Conservation (phyloP, 352 stramenopile species). For the Blastocystis sp. region DNA sequence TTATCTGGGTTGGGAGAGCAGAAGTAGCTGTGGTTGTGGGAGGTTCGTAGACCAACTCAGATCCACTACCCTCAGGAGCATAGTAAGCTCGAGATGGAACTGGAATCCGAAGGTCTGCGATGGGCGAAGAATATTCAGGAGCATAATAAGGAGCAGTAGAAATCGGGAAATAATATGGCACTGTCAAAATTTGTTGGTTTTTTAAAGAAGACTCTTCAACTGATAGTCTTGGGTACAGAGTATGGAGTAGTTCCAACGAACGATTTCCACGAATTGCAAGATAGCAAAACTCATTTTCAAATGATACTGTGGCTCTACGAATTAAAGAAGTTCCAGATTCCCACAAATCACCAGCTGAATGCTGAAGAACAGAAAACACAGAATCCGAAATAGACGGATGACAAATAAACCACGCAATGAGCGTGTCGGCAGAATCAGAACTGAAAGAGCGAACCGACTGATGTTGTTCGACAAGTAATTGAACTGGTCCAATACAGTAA, state of each 20-base stretch:
- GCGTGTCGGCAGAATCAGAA: not conserved
- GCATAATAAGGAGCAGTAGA: conserved; percentile 13
- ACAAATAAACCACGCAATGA: not conserved
- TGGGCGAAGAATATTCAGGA: conserved; percentile 1
- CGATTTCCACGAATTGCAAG: not conserved
- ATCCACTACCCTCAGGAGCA: not conserved
- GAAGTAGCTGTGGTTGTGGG: not conserved
- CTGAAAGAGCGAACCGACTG: not conserved
- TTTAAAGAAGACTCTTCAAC: not conserved
- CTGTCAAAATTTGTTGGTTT: not conserved
- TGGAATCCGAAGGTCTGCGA: not conserved
- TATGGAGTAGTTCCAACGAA: not conserved
- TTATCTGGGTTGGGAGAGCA: not conserved
- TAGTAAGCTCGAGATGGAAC: not conserved
- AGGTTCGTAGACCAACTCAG: not conserved
- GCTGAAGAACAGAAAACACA: not conserved
- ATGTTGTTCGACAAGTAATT: conserved; percentile 9
- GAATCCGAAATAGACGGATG: conserved; percentile 10
- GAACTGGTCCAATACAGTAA: not conserved
- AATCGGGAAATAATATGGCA: too few relatives aligned
- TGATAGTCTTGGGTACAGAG: not conserved
- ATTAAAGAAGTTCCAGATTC: not conserved
- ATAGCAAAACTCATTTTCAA: not conserved
- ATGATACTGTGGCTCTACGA: not conserved
- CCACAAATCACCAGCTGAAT: not conserved